Conservation (phyloP, 176 grass and related monocot genomes). For the Bonia amplexicaulis region DNA sequence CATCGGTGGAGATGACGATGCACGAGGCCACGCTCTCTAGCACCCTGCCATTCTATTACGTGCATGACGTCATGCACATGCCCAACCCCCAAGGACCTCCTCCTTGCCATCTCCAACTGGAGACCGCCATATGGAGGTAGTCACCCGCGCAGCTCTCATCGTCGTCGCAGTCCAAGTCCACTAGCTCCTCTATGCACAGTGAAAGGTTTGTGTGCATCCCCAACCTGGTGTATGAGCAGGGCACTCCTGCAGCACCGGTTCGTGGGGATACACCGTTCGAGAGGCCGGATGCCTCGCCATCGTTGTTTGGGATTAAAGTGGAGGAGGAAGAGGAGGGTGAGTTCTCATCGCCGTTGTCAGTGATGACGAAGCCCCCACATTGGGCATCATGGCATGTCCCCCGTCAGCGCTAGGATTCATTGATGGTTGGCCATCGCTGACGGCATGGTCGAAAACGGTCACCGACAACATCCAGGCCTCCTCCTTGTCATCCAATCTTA, state of each 20-base stretch:
- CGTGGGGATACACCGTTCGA: constrained; percentile 28
- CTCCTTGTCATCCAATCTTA: constrained; percentile 32
- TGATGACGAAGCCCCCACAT: constrained; percentile 33
- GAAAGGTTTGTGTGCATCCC: constrained; percentile 45
- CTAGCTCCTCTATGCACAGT: constrained; percentile 2
- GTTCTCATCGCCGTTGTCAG: constrained; percentile 27
- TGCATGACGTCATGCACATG: constrained; percentile 48
- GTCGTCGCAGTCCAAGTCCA: neutral
- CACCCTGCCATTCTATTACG: constrained; percentile 55
- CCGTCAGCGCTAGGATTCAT: neutral
- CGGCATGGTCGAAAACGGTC: neutral
- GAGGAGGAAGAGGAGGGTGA: neutral
- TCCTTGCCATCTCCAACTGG: constrained; percentile 48
- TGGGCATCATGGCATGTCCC: constrained; percentile 33
- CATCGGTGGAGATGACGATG: constrained; percentile 19
- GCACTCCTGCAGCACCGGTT: neutral
- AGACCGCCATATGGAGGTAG: constrained; percentile 47
- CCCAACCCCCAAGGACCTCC: constrained; percentile 41
- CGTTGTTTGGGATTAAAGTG: constrained; percentile 29
- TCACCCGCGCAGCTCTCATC: constrained; percentile 34
- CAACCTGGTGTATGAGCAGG: constrained; percentile 50
- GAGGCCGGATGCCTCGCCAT: constrained; percentile 24
- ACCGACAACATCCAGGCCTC: constrained; percentile 45
- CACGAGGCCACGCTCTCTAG: constrained; percentile 26
- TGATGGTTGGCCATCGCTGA: constrained; percentile 2